Conservation (phyloP, 2,329 filamentous ascomycete genomes). For the Colletotrichum filicis region DNA sequence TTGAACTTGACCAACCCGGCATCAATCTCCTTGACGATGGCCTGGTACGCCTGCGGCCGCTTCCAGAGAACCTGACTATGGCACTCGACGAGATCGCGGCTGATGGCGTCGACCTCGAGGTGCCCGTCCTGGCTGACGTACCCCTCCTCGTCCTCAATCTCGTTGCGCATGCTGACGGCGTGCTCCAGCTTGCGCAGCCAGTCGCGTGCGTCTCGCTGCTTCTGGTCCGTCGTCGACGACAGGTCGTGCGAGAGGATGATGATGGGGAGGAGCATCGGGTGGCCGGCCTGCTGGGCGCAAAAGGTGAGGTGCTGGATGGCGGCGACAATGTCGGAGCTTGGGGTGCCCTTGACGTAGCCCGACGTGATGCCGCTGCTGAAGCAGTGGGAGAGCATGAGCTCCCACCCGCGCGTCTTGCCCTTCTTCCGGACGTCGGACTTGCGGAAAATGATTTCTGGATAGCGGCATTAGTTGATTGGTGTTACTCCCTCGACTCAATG, state of each 20-base stretch:
- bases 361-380: slow-evolving; percentile 66
- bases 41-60: slow-evolving; percentile 69
- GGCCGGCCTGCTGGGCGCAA: slow-evolving; percentile 61
- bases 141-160: slow-evolving; percentile 66
- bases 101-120: slow-evolving; percentile 69
- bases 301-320: slow-evolving; percentile 61
- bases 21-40: slow-evolving; percentile 61
- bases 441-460: slow-evolving; percentile 68
- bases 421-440: slow-evolving; percentile 76
- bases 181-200: slow-evolving; percentile 71
- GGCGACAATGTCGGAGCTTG: slow-evolving; percentile 63
- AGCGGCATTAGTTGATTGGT: slow-evolving; percentile 5
- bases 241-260: slow-evolving; percentile 70
- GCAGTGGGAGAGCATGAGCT: slow-evolving; percentile 70
- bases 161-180: slow-evolving; percentile 69
- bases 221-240: slow-evolving; percentile 65
- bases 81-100: slow-evolving; percentile 71
- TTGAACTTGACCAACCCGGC: slow-evolving; percentile 58
- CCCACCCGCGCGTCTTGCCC: slow-evolving; percentile 72
- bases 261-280: slow-evolving; percentile 68
- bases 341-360: slow-evolving; percentile 71
- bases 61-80: slow-evolving; percentile 72
- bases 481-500: background rate
- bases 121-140: slow-evolving; percentile 62
- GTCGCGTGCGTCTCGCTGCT: slow-evolving; percentile 71